These are phyloP conservation scores for Bimuria novae-zelandiae DNA, from an alignment of 2,329 filamentous ascomycete genomes.

Conservation along the genomic window DNA sequence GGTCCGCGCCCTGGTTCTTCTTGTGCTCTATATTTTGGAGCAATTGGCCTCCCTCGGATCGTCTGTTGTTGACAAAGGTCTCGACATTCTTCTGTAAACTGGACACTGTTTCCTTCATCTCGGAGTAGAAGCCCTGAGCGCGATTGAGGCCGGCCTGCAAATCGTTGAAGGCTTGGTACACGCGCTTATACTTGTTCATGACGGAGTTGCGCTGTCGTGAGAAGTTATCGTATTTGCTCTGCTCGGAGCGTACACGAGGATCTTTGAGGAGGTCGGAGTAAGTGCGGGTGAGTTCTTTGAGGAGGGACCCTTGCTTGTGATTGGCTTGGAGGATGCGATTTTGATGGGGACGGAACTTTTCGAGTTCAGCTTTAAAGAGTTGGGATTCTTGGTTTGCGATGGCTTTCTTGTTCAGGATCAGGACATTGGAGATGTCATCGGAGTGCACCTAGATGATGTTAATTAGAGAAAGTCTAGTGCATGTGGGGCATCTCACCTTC, in stretches of 20 bases:
- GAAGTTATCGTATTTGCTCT: constrained; percentile 91
- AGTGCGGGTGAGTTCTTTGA: constrained; percentile 89
- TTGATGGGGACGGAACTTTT: constrained; percentile 94
- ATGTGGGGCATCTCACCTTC: constrained; percentile 65
- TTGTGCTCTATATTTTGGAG: constrained; percentile 85
- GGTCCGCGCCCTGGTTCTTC: constrained; percentile 72
- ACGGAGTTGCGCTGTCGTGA: constrained; percentile 81
- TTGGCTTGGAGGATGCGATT: constrained; percentile 89
- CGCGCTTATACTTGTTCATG: constrained; percentile 84
- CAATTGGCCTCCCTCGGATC: constrained; percentile 87
- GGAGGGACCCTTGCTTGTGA: constrained; percentile 89
- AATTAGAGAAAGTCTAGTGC: not conserved
- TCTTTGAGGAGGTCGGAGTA: constrained; percentile 92
- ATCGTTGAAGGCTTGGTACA: constrained; percentile 91
- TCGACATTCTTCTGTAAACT: constrained; percentile 95
- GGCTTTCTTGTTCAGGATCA: constrained; percentile 97
- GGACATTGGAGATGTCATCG: constrained; percentile 95
- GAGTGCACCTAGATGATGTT: constrained; percentile 72
- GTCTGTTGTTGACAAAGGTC: constrained; percentile 91
- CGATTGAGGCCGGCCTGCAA: constrained; percentile 82
- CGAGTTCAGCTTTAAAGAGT: constrained; percentile 93
- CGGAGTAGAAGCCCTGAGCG: constrained; percentile 90
- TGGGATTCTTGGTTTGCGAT: constrained; percentile 90
- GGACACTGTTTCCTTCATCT: constrained; percentile 94
- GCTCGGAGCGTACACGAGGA: constrained; percentile 88